A percentile compares a stretch with the other conserved stretches of the same genome.
These are phyloP conservation scores for Camelina hispida DNA, from an alignment of 345 rosid genomes.

Conservation along the genomic window DNA sequence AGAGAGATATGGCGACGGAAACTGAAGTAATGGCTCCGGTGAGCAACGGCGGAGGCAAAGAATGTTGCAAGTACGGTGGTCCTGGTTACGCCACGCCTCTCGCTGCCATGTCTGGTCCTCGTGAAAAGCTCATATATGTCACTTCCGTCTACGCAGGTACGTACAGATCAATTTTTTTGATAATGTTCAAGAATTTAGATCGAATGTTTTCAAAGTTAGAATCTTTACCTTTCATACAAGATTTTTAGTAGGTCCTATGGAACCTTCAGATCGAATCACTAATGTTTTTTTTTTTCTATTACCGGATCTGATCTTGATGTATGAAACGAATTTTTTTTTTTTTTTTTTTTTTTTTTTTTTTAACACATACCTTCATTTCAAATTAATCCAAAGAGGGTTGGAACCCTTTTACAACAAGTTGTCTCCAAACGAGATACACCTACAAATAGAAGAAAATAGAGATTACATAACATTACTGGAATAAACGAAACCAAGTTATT, in stretches of 20 bases:
- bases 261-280: conserved; percentile 20
- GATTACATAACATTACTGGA: too few species aligned
- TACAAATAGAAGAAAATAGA: too few species aligned
- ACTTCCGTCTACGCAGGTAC: conserved; percentile 82
- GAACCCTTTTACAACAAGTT: too few species aligned
- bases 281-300: not conserved
- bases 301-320: not conserved
- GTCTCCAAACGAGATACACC: too few species aligned
- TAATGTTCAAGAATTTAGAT: not conserved
- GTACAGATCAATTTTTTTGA: conserved; percentile 38
- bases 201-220: not conserved
- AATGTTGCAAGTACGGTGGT: conserved; percentile 76
- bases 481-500: too few species aligned
- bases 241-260: conserved; percentile 8
- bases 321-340: not conserved
- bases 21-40: conserved; percentile 28
- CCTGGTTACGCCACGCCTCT: conserved; percentile 88
- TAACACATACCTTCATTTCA: too few species aligned
- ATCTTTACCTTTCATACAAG: not conserved
- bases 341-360: too few species aligned
- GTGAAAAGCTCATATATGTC: conserved; percentile 75
- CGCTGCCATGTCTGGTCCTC: conserved; percentile 88
- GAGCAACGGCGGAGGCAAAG: conserved; percentile 33
- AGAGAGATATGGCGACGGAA: conserved; percentile 31
- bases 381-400: too few species aligned